These are phyloP conservation scores for Colletotrichum neosansevieriae DNA, from an alignment of 2,329 filamentous ascomycete genomes.

Conservation along the genomic window DNA sequence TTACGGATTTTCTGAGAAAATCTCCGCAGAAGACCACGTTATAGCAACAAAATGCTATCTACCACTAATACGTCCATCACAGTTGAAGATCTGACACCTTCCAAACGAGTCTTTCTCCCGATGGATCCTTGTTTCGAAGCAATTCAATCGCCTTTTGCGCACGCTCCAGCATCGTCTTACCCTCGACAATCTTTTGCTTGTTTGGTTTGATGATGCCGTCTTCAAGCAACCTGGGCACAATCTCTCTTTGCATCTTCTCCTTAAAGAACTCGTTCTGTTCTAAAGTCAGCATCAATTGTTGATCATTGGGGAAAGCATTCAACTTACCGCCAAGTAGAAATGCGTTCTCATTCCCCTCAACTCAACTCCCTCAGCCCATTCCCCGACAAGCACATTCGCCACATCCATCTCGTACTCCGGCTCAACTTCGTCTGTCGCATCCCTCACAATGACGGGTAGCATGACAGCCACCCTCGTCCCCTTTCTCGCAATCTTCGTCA, in stretches of 20 bases:
- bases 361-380: constrained; percentile 67
- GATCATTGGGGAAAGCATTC: background rate
- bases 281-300: constrained; percentile 1
- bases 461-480: constrained; percentile 68
- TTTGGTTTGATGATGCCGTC: constrained; percentile 56
- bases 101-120: constrained; percentile 57
- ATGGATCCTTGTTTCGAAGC: constrained; percentile 52
- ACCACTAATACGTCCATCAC: background rate
- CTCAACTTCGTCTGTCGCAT: constrained; percentile 59
- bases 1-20: too few species aligned
- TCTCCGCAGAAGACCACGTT: too few species aligned
- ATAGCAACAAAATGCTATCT: too few species aligned
- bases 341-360: constrained; percentile 67
- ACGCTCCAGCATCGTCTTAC: constrained; percentile 52
- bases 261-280: constrained; percentile 67
- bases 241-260: constrained; percentile 64
- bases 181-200: constrained; percentile 56
- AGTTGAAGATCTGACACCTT: constrained; percentile 41
- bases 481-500: constrained; percentile 62
- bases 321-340: constrained; percentile 63
- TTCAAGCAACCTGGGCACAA: constrained; percentile 62
- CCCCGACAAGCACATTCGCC: constrained; percentile 42
- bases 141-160: constrained; percentile 53
- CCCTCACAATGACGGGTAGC: constrained; percentile 68
- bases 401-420: constrained; percentile 69